These are phyloP conservation scores for Solanum chilense DNA, from an alignment of 257 asterid species.

Conservation along the genomic window DNA sequence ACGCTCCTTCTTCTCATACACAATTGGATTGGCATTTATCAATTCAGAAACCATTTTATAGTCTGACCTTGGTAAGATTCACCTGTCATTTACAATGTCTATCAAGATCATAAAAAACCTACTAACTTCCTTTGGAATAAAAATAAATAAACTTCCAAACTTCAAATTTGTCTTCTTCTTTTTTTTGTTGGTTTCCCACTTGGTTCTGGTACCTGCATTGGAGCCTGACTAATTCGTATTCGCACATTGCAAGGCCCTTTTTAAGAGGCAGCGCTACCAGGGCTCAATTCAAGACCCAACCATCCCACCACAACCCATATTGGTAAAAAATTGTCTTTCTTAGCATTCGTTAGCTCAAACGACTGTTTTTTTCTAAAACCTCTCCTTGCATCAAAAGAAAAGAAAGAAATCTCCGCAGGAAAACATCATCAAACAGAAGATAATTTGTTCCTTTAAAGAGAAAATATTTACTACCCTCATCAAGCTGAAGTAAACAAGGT, in stretches of 20 bases:
- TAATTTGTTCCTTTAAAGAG: background rate
- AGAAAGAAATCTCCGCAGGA: background rate
- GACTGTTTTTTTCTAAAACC: background rate
- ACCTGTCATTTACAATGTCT: background rate
- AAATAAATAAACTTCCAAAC: background rate
- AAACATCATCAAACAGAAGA: background rate
- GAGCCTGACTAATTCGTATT: background rate
- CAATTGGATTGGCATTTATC: slow-evolving; percentile 81
- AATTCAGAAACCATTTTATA: slow-evolving; percentile 49
- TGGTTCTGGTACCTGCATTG: background rate
- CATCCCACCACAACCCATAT: background rate
- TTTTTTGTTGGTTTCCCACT: too few species aligned
- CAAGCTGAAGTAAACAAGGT: background rate
- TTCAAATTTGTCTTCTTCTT: background rate
- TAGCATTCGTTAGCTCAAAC: background rate
- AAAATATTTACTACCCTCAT: background rate
- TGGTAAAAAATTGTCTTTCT: background rate
- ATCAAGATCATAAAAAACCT: background rate
- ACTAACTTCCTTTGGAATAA: background rate
- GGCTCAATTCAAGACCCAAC: background rate
- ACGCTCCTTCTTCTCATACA: slow-evolving; percentile 81
- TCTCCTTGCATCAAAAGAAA: background rate
- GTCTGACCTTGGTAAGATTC: background rate
- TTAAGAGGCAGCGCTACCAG: background rate
- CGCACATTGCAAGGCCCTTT: background rate